Base-by-base conservation (phyloP, 108 stramenopile species). In the Cylindrotheca closterium region DNA sequence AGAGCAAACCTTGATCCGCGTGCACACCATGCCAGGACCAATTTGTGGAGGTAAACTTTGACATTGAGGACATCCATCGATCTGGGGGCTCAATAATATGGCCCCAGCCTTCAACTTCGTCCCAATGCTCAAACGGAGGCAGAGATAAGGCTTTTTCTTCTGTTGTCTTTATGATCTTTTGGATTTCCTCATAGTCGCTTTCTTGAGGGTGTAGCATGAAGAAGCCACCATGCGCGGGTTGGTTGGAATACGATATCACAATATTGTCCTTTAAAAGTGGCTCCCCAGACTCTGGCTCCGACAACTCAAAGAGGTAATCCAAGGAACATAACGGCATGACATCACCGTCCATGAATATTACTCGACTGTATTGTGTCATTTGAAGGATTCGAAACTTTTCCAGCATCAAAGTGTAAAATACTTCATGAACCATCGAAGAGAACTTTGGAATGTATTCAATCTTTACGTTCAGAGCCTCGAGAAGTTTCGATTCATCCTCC, bases 341-440 rank as follows among this genome's bases (percentile, higher is more conserved):
- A 64, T 92, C 91, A 7, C 71, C 76, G 51, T 92, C 91, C 42
- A 92, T 21, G 53, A 83, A 84, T 45, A 88, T 62, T 0, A 88
- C 79, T 1, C 81, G 77, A 19, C 76, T 60, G 65, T 88, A 92
- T 64, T 85, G 75, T 22, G 79, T 82, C 47, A 86, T 30, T 23
- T 59, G 59, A 33, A 87, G 58, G 18, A 82, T 67, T n/a, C 67
- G 55, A 28, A 87, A 87, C 46, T 87, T 87, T 19, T 82, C 77
- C 55, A 79, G 51, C 47, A 71, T 73, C 12, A 70, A 31, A n/a
- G 48, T 28, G 55, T 67, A 68, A 53, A 82, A 84, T 19, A 61
- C 61, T 47, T 71, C 70, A 48, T 63, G 37, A 1, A 21, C 31
- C 1, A 51, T 25, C 19, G 48, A 50, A 10, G 73, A 66, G 24